phyloP scores from a whole-genome alignment of 2,329 filamentous ascomycete species.

The Claviceps spartinae region DNA sequence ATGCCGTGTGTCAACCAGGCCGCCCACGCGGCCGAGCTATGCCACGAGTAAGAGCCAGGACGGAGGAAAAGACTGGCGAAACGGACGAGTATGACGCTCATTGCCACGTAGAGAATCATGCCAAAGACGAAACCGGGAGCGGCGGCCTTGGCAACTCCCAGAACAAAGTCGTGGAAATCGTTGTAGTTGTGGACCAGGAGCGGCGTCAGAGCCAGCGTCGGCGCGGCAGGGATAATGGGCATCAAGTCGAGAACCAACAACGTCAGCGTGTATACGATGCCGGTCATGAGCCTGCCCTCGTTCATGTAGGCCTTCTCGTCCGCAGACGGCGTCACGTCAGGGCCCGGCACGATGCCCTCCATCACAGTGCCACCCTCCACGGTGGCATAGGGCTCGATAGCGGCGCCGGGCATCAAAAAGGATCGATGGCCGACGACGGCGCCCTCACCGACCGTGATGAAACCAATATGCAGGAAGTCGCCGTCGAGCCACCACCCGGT shows the following conservation, averaged over 20 bases:
- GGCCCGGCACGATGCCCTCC: slow-evolving; percentile 5
- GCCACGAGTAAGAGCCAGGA: slow-evolving; percentile 10
- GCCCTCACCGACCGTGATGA: slow-evolving; percentile 8
- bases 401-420: slow-evolving; percentile 9
- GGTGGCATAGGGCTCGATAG: slow-evolving; percentile 8
- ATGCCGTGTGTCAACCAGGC: slow-evolving; percentile 10
- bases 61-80: slow-evolving; percentile 7
- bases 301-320: slow-evolving; percentile 1
- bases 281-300: slow-evolving; percentile 1
- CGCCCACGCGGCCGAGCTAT: slow-evolving; percentile 9
- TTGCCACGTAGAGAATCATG: slow-evolving; percentile 2
- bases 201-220: slow-evolving; percentile 6
- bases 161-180: slow-evolving; percentile 4
- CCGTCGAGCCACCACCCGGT: slow-evolving; percentile 13
- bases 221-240: slow-evolving; percentile 4
- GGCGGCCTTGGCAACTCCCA: slow-evolving; percentile 5
- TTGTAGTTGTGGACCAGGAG: slow-evolving; percentile 7
- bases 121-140: slow-evolving; percentile 6
- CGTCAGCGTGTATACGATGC: slow-evolving; percentile 6
- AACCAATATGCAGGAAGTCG: slow-evolving; percentile 10
- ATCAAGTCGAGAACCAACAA: slow-evolving; percentile 8
- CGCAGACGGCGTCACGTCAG: neutral
- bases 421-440: slow-evolving; percentile 9
- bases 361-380: slow-evolving; percentile 8
- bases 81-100: slow-evolving; percentile 3